Base-by-base conservation (phyloP, 2,329 filamentous ascomycete genomes). In the Myriosclerotinia curreyana region DNA sequence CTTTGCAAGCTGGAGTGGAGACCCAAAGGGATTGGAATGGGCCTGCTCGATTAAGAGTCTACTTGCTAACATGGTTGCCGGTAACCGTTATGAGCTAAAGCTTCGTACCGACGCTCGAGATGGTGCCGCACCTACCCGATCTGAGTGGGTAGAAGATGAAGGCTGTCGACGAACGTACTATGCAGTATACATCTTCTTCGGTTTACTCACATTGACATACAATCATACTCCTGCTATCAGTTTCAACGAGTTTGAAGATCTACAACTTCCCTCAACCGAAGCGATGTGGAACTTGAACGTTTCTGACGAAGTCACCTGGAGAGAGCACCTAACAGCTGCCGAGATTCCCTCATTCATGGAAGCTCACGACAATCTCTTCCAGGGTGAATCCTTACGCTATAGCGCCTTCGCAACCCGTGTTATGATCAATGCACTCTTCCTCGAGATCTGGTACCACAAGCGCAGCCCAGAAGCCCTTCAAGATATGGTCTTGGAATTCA, bases 361-460 rank as follows among this genome's bases (percentile, higher is more conserved):
- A 73, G 94, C 95, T 1, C 94, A 98, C 74, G 92, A 96, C 77
- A 93, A 92, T 67, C 85, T 99, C 5, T 98, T 98, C 82, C 92
- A 96, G 76, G 95, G 94, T 68, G 92, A 97, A 75, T 85, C 86
- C 65, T 85, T 94, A 60, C 89, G 89, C 71, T 99, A 98, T 81
- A 98, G 94, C 74, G 94, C 94, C 1, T 99, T 98, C 75, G 94
- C 93, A 6, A 96, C 95, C 14, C 91, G 95, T 67, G 92, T 98
- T 69, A 96, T 99, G 91, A 97, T 98, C 83, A 99, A 98, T 74
- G 94, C 95, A 14, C 82, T 99, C 69, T 99, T 98, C 82, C 83
- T 99, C 56, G 95, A 98, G 77, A 94, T 98, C 3, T 99, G 95
- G 95, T 96, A 96, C 75, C 92, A 98, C 80, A 97, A 97, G 84